Evolutionary conservation across 345 rosid genomes (phyloP), one percentile per base, ranked within the genome.

Genomic region (Moricandia arvensis): DNA sequence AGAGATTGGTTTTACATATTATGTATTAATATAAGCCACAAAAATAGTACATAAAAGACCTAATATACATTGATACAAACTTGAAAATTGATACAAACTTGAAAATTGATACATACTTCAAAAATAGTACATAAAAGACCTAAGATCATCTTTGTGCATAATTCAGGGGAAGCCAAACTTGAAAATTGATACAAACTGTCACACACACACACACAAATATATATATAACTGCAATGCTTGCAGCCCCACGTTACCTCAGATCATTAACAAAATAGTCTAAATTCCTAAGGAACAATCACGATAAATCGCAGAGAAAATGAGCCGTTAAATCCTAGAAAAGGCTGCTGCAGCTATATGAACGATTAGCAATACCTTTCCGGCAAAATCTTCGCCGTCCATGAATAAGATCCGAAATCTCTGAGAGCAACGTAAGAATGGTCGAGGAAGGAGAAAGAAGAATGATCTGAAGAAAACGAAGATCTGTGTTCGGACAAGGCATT

Each of bases 351-450:
- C n/a, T 9, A 33, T 30, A 45, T 18, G 7, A 16, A 26, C 2
- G 71, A 65, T 29, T 31, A 10, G 35, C 31, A 63, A 11, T 61
- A 75, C 79, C 79, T 75, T 75, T 60, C 69, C 74, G 47, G 79
- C 10, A 61, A 68, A 68, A 75, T 68, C 79, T 5, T 75, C 79
- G 0, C 17, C 57, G 63, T 27, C 74, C 74, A 75, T 75, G 63
- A 49, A 49, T 49, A 68, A 55, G 69, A 75, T 68, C 41, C 43
- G 54, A 8, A 16, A 49, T 34, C 15, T 6, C 10, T 33, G 54
- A 59, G 62, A 75, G 47, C 29, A 49, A 72, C 45, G 75, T 16
- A 34, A 15, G 18, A 68, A 53, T 49, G 41, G 60, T 15, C 8
- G 49, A 35, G 34, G 76, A 8, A 34, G 10, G 3, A 27, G 3